These are phyloP conservation scores for Alternaria viburni DNA, from an alignment of 2,329 filamentous ascomycete genomes.

Conservation along the genomic window DNA sequence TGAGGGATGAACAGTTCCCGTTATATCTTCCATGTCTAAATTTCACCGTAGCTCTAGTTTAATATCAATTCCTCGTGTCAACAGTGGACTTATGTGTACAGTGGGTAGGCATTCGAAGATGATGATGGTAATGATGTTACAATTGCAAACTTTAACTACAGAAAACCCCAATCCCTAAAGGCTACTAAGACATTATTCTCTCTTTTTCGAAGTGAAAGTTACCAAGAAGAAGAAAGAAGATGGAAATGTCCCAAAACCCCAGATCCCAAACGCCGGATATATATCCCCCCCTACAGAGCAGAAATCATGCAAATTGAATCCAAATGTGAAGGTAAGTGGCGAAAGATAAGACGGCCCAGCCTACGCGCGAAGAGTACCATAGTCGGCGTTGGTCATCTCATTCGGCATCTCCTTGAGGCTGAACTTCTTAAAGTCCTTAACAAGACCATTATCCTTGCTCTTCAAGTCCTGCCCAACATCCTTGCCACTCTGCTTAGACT, in stretches of 20 bases:
- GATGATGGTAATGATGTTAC: not conserved
- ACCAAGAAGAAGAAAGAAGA: not conserved
- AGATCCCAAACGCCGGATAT: not conserved
- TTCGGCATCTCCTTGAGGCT: conserved; percentile 39
- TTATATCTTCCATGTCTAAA: not conserved
- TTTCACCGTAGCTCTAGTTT: not conserved
- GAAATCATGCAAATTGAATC: conserved; percentile 11
- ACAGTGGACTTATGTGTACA: not conserved
- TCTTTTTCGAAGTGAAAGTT: not conserved
- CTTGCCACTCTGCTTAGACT: not conserved
- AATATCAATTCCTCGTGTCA: not conserved
- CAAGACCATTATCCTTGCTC: conserved; percentile 26
- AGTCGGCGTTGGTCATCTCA: conserved; percentile 35
- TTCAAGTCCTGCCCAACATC: not conserved
- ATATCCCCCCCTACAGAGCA: not conserved
- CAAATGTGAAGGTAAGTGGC: not conserved
- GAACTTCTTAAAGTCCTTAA: conserved; percentile 34
- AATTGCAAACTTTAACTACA: not conserved
- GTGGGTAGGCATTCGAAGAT: not conserved
- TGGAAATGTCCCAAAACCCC: not conserved
- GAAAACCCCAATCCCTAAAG: not conserved
- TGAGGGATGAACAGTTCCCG: not conserved
- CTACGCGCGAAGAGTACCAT: conserved; percentile 32
- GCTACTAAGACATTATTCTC: not conserved
- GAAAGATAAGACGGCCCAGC: not conserved